phyloP scores from a whole-genome alignment of 2,329 filamentous ascomycete genomes.

The Fusarium decemcellulare region DNA sequence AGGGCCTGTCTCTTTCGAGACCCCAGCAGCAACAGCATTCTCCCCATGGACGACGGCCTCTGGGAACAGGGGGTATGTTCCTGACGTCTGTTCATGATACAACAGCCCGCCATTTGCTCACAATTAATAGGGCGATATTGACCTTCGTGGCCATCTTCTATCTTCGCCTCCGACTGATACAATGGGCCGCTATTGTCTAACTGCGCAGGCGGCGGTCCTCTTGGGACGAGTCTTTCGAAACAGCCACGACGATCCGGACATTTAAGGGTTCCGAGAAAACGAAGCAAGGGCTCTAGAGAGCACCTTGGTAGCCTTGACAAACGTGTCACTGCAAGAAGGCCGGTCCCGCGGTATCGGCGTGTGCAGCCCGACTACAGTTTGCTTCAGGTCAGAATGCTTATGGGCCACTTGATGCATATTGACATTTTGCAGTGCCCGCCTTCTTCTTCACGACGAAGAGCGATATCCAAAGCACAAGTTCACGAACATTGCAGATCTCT shows the following conservation, averaged over 20 bases:
- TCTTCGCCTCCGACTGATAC: background rate
- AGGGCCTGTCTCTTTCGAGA: background rate
- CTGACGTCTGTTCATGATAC: background rate
- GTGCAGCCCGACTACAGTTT: slow-evolving; percentile 4
- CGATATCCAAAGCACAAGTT: background rate
- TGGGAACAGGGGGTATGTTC: background rate
- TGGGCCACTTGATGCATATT: background rate
- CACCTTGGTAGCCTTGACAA: background rate
- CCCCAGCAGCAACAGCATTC: background rate
- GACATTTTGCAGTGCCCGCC: background rate
- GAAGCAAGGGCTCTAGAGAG: background rate
- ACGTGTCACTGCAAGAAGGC: slow-evolving; percentile 2
- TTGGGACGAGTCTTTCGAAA: background rate
- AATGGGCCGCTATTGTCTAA: background rate
- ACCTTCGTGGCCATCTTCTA: background rate
- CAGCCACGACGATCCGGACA: background rate
- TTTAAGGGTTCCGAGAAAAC: background rate
- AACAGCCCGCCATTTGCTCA: background rate
- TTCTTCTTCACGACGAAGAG: slow-evolving; percentile 1
- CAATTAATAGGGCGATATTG: background rate
- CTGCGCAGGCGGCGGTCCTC: background rate
- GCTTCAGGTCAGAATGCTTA: background rate
- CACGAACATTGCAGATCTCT: background rate
- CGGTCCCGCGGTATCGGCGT: slow-evolving; percentile 1
- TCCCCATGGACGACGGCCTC: background rate